These are phyloP conservation scores for Penicillium salamii DNA, from an alignment of 495 filamentous ascomycete species.

Conservation along the genomic window DNA sequence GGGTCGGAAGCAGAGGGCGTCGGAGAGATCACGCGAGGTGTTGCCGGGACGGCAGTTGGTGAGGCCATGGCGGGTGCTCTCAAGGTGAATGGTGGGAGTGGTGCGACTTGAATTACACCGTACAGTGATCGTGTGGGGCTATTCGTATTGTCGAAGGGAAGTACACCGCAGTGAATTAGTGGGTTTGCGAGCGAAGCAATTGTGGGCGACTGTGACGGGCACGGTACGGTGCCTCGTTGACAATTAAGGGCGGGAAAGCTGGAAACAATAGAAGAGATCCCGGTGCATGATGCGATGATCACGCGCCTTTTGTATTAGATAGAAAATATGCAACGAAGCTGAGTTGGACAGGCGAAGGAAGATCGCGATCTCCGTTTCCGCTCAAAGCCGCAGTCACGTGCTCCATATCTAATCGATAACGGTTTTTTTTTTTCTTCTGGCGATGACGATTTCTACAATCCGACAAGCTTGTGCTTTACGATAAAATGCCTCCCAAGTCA, in stretches of 20 bases:
- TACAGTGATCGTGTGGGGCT: conserved; percentile 41
- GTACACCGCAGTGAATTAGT: conserved; percentile 19
- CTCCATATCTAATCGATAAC: conserved; percentile 31
- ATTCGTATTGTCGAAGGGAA: conserved; percentile 22
- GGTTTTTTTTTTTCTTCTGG: conserved; percentile 20
- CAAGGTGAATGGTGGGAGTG: conserved; percentile 47
- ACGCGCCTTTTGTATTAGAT: conserved; percentile 2
- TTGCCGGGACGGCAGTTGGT: conserved; percentile 52
- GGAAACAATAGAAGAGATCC: not conserved
- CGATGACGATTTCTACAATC: conserved; percentile 1
- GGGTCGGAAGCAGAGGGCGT: conserved; percentile 62
- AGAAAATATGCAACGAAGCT: conserved; percentile 16
- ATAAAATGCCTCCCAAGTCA: conserved; percentile 39
- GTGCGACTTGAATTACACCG: conserved; percentile 46
- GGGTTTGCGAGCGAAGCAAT: conserved; percentile 24
- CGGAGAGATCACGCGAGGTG: conserved; percentile 69
- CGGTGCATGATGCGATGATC: conserved; percentile 7
- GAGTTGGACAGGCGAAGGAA: conserved; percentile 26
- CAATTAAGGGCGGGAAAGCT: not conserved
- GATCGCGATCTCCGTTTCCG: conserved; percentile 21
- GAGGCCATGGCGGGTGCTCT: conserved; percentile 44
- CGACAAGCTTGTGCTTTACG: not conserved
- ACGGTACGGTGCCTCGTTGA: conserved; percentile 2
- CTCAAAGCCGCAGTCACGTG: conserved; percentile 26
- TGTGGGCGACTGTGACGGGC: conserved; percentile 17